Evolutionary conservation across 1,139 yeast species (phyloP).

Genomic region (Schizosaccharomyces versatilis): DNA sequence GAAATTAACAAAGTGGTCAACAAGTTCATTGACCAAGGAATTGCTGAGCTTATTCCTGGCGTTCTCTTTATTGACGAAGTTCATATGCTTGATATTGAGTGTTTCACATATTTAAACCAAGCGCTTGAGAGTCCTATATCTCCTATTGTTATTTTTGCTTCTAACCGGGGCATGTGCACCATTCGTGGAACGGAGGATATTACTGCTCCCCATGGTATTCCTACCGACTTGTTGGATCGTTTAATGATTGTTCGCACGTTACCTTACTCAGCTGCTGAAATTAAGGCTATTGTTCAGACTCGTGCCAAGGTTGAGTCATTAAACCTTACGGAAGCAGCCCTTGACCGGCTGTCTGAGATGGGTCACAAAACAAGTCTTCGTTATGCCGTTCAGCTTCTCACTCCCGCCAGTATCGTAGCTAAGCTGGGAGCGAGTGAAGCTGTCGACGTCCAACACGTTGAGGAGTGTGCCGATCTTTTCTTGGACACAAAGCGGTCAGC

Average conservation of each 20-base stretch:
- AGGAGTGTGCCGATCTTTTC: slow-evolving; percentile 67
- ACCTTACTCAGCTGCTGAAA: slow-evolving; percentile 68
- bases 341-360: slow-evolving; percentile 45
- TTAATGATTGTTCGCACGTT: slow-evolving; percentile 74
- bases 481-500: slow-evolving; percentile 79
- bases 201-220: slow-evolving; percentile 87
- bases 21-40: slow-evolving; percentile 98
- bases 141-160: slow-evolving; percentile 87
- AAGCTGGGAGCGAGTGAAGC: slow-evolving; percentile 50
- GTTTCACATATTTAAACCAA: slow-evolving; percentile 84
- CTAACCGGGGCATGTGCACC: slow-evolving; percentile 81
- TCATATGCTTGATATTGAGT: slow-evolving; percentile 94
- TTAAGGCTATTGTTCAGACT: slow-evolving; percentile 56
- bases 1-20: slow-evolving; percentile 92
- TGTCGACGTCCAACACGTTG: slow-evolving; percentile 49
- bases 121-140: slow-evolving; percentile 93
- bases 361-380: slow-evolving; percentile 66
- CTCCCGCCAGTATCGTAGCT: slow-evolving; percentile 77
- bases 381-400: slow-evolving; percentile 70
- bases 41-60: slow-evolving; percentile 96
- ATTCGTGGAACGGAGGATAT: slow-evolving; percentile 81
- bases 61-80: slow-evolving; percentile 94
- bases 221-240: slow-evolving; percentile 83
- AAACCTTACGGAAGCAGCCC: slow-evolving; percentile 40
- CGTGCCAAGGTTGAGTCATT: slow-evolving; percentile 59